Conservation (phyloP, 148 eudicot species). For the Nyssa sinensis region DNA sequence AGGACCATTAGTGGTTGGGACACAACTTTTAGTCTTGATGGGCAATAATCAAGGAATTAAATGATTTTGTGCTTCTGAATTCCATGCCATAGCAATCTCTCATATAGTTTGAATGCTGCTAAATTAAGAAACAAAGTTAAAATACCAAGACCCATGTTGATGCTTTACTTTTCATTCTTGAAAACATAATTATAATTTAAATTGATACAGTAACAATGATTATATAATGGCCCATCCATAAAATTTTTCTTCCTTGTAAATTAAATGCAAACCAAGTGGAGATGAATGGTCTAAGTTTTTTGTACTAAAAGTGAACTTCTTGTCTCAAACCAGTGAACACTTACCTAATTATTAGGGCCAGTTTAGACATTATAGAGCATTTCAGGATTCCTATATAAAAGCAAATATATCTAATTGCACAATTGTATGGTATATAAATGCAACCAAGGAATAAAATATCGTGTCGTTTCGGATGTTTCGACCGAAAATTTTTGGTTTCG, state of each 20-base stretch:
- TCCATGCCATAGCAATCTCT: not conserved
- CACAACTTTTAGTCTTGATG: not conserved
- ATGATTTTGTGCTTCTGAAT: not conserved
- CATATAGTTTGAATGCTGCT: not conserved
- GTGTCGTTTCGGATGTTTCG: too few species aligned
- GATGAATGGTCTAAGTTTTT: not conserved
- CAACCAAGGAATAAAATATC: too few species aligned
- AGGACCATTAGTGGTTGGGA: conserved; percentile 2
- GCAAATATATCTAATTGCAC: too few species aligned
- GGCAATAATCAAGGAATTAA: conserved; percentile 4
- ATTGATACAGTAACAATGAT: not conserved
- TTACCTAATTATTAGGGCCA: not conserved
- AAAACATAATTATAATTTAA: too few species aligned
- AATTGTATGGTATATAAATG: too few species aligned
- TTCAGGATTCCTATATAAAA: too few species aligned
- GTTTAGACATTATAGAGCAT: too few species aligned
- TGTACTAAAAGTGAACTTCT: too few species aligned
- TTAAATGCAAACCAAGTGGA: too few species aligned
- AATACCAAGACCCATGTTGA: not conserved
- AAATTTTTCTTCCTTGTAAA: too few species aligned
- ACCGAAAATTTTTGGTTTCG: too few species aligned
- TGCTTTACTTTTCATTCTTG: not conserved
- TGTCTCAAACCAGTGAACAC: not conserved
- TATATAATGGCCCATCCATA: too few species aligned
- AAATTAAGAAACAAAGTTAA: not conserved